Evolutionary conservation across 805 yeast genomes (phyloP).

Genomic region (Saccharomycopsis guyanensis): DNA sequence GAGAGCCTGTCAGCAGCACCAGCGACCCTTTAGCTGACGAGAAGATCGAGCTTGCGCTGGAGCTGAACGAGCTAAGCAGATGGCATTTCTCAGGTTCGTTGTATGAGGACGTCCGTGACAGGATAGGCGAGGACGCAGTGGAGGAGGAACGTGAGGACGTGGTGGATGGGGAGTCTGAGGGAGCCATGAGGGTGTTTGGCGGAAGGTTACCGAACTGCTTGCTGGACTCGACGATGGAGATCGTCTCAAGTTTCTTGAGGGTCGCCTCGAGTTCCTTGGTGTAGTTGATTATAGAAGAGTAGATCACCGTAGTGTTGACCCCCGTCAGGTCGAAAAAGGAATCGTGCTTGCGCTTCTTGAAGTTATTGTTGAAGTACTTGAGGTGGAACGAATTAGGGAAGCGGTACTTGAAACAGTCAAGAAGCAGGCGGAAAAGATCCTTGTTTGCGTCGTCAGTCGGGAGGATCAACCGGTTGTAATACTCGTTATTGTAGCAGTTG

Average conservation of each 20-base stretch:
- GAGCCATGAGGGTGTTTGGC: background rate
- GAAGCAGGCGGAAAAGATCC: conserved; percentile 3
- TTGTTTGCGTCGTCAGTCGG: conserved; percentile 6
- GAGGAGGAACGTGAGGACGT: background rate
- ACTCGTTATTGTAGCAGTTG: conserved; percentile 14
- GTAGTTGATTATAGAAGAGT: conserved; percentile 6
- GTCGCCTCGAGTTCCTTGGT: conserved; percentile 1
- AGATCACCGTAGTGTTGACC: conserved; percentile 3
- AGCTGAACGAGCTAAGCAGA: conserved; percentile 2
- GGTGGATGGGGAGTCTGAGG: background rate
- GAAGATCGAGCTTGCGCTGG: conserved; percentile 1
- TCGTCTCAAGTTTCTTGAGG: background rate
- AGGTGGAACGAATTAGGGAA: conserved; percentile 12
- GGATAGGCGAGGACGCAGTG: background rate
- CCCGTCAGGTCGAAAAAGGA: background rate
- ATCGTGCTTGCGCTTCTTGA: background rate
- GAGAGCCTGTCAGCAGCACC: conserved; percentile 3
- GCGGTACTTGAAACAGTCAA: conserved; percentile 7
- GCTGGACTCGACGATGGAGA: background rate
- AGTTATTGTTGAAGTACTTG: conserved; percentile 8
- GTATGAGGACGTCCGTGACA: background rate
- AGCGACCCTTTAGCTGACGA: background rate
- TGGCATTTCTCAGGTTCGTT: background rate
- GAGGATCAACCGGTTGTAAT: conserved; percentile 2
- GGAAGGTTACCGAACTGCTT: background rate